phyloP scores from a whole-genome alignment of 2,329 filamentous ascomycete genomes.

The Monilinia fructigena region DNA sequence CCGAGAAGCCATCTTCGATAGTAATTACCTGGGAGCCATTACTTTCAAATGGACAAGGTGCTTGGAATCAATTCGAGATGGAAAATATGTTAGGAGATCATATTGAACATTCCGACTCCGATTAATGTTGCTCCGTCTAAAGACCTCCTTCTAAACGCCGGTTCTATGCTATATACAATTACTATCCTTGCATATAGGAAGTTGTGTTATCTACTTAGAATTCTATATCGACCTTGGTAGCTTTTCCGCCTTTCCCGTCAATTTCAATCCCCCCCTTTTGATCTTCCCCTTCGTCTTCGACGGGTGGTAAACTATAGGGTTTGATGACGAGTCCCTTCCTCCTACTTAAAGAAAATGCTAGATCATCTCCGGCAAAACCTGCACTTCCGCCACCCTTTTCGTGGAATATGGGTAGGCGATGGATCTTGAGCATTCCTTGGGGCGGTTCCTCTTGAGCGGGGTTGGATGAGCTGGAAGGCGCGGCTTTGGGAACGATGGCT shows the following conservation, averaged over 20 bases:
- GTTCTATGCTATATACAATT: conserved; percentile 1
- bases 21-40: conserved; percentile 38
- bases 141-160: conserved; percentile 23
- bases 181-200: not conserved
- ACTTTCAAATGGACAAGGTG: conserved; percentile 38
- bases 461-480: conserved; percentile 52
- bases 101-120: conserved; percentile 25
- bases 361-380: conserved; percentile 71
- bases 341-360: conserved; percentile 86
- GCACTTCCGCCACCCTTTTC: conserved; percentile 82
- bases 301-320: conserved; percentile 84
- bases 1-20: conserved; percentile 37
- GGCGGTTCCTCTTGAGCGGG: conserved; percentile 68
- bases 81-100: conserved; percentile 40
- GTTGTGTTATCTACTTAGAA: conserved; percentile 31
- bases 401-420: conserved; percentile 79
- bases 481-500: conserved; percentile 42
- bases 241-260: conserved; percentile 36
- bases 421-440: conserved; percentile 82
- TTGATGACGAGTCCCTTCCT: conserved; percentile 78
- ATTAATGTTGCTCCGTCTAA: conserved; percentile 8
- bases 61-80: conserved; percentile 42
- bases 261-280: conserved; percentile 35
- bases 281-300: conserved; percentile 59
- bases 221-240: conserved; percentile 40